A percentile compares a stretch with the other conserved stretches of the same genome.
These are phyloP conservation scores for Lactuca sativa DNA, from an alignment of 129 eudicot species.

Conservation along the genomic window DNA sequence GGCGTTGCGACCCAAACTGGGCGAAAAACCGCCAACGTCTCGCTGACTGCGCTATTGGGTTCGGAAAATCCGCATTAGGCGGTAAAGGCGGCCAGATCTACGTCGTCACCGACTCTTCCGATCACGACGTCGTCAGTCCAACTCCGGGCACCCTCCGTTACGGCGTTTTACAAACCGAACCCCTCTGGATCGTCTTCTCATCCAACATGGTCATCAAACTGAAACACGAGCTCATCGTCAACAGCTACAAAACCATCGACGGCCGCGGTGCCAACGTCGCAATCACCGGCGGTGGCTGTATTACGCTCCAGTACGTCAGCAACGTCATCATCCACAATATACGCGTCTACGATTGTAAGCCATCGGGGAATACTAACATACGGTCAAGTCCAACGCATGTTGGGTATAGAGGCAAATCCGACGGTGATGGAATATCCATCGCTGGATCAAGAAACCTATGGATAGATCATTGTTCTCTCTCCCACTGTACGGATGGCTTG, in stretches of 20 bases:
- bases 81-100: constrained; percentile 93
- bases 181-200: constrained; percentile 77
- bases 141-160: constrained; percentile 88
- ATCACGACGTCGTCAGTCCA: constrained; percentile 73
- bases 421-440: constrained; percentile 90
- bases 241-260: constrained; percentile 79
- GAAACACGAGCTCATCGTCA: constrained; percentile 79
- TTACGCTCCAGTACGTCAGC: constrained; percentile 75
- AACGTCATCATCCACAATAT: constrained; percentile 82
- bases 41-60: constrained; percentile 92
- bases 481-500: constrained; percentile 84
- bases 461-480: constrained; percentile 86
- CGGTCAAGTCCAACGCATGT: constrained; percentile 89
- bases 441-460: constrained; percentile 70
- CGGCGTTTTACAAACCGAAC: constrained; percentile 82
- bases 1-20: constrained; percentile 95
- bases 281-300: constrained; percentile 87
- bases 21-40: constrained; percentile 66
- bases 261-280: constrained; percentile 83
- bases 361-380: constrained; percentile 71
- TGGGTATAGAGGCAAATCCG: constrained; percentile 75
- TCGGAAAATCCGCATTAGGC: constrained; percentile 72
- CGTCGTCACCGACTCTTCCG: constrained; percentile 84
- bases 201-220: constrained; percentile 74
- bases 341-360: constrained; percentile 63